Conservation (phyloP, 2,329 filamentous ascomycete species). For the Stagonosporopsis rhizophila region DNA sequence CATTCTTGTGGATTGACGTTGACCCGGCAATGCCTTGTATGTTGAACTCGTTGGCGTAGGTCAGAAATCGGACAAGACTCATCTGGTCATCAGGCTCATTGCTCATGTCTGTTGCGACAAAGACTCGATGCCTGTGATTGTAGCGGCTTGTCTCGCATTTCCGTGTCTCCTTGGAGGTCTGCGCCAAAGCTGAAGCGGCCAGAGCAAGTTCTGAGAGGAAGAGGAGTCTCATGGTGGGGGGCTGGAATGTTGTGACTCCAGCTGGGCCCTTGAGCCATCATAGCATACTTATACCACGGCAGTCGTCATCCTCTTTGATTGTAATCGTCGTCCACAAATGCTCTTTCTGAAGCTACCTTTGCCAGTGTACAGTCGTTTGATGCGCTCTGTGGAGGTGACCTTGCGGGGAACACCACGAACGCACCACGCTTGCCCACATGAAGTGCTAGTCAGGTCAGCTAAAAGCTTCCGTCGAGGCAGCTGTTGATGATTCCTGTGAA, state of each 20-base stretch:
- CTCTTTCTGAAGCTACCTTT: too few species aligned
- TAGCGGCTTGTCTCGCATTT: background rate
- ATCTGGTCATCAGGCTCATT: background rate
- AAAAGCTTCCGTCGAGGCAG: background rate
- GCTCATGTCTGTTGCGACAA: background rate
- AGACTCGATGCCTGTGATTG: background rate
- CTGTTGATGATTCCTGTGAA: too few species aligned
- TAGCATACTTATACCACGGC: background rate
- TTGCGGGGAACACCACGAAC: background rate
- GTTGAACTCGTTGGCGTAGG: background rate
- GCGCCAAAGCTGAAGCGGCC: background rate
- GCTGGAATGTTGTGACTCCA: background rate
- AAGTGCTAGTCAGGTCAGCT: background rate
- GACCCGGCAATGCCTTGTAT: background rate
- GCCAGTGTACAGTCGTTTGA: background rate
- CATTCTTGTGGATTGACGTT: background rate
- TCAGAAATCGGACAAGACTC: background rate
- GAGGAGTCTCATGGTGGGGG: background rate
- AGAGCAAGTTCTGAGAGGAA: background rate
- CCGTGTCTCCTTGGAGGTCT: background rate
- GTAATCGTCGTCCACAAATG: background rate
- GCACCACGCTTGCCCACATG: background rate
- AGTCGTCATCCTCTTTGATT: too few species aligned
- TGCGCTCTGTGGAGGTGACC: background rate
- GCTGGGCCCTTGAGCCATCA: background rate